Evolutionary conservation across 225 moss, liverwort and hornwort genomes (phyloP), one percentile per base, ranked within the genome.

Genomic region (Asterella californica): DNA sequence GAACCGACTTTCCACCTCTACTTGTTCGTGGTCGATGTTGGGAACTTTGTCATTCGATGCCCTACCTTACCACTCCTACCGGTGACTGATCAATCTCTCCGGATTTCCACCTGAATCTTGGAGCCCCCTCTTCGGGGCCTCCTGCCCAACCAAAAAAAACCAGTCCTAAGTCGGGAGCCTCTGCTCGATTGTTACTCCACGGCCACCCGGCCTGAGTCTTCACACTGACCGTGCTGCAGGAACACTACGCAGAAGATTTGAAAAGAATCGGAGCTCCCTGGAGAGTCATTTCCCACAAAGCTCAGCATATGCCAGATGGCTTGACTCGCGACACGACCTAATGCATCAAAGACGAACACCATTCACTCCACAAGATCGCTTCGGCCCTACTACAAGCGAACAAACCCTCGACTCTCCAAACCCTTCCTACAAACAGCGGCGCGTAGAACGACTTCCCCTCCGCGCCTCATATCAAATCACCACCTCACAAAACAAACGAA

Each of bases 41-140:
- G 65, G 9, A 66, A 77, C 72, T 6, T 80, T 84, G 69, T 75
- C 84, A 81, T 84, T 21, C 78, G 78, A 81, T 75, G 67, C 75
- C 75, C 79, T 30, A 69, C 75, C 71, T 76, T 53, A 71, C 70
- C 50, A 53, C 69, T 78, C n/a, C 69, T 42, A 38, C 34, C 27
- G 36, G 7, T 69, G 42, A 72, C 29, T 6, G 53, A 75, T 70
- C 61, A 76, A 71, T 76, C 79, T 70, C 38, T 77, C 17, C 22
- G 19, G 50, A 69, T 72, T 46, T 78, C 32, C 59, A 47, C 74
- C 36, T 49, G 21, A 61, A 34, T 63, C 29, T 64, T 76, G 61
- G 82, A 50, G 80, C 49, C 64, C 73, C 59, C 69, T 53, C 47
- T 11, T 62, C 49, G 30, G 78, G 60, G 83, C 42, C 72, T 72